These are phyloP conservation scores for Poteriospumella lacustris DNA, from an alignment of 108 stramenopile genomes.

Conservation along the genomic window DNA sequence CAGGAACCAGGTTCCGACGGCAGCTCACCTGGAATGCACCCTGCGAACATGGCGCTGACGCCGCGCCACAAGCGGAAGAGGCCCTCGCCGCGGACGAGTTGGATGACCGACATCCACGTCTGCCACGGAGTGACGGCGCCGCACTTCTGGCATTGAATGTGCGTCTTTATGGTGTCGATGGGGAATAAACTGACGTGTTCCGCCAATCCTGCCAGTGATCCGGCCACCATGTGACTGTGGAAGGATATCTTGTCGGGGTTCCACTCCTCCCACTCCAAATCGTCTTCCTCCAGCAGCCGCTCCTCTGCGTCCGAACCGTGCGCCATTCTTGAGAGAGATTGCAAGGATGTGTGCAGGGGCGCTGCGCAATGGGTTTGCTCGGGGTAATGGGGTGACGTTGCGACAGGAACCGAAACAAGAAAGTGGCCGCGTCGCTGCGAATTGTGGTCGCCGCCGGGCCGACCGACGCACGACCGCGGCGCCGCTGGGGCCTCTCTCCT, in stretches of 20 bases:
- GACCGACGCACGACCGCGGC: too few species aligned
- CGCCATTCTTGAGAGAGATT: too few species aligned
- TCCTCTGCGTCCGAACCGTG: neutral
- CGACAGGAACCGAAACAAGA: too few species aligned
- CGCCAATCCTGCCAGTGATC: conserved; percentile 82
- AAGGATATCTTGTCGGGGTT: conserved; percentile 73
- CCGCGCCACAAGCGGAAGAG: conserved; percentile 84
- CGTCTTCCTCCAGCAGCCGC: conserved; percentile 37
- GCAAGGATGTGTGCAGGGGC: too few species aligned
- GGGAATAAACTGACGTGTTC: conserved; percentile 90
- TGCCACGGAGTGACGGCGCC: neutral
- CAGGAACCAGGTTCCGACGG: neutral
- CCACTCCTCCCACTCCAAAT: conserved; percentile 98
- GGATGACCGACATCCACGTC: neutral
- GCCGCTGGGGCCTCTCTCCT: too few species aligned
- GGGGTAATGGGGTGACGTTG: too few species aligned
- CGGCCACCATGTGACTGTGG: conserved; percentile 85
- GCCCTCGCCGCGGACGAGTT: conserved; percentile 39
- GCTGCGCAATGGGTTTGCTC: too few species aligned
- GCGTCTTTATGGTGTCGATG: conserved; percentile 91
- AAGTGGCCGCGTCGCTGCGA: too few species aligned
- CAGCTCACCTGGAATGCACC: conserved; percentile 72
- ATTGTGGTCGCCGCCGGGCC: too few species aligned
- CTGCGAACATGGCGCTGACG: conserved; percentile 82
- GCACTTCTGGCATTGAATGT: conserved; percentile 67